Conservation (phyloP, 129 eudicot species). For the Smallanthus sonchifolius region DNA sequence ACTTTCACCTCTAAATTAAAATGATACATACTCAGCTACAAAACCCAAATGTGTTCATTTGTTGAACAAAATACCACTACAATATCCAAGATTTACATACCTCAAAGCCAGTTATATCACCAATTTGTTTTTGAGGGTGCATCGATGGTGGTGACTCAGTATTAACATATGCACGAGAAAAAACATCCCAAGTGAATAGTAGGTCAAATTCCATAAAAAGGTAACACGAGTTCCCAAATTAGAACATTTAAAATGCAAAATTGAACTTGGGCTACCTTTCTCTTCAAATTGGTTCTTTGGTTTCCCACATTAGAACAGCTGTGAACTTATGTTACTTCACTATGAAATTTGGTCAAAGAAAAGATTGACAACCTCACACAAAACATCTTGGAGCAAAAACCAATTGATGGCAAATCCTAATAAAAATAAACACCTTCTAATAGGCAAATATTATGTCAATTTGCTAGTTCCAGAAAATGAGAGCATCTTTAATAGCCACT, state of each 20-base stretch:
- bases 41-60: neutral
- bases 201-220: neutral
- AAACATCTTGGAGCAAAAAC: neutral
- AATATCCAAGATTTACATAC: slow-evolving; percentile 30
- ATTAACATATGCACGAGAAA: slow-evolving; percentile 71
- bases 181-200: neutral
- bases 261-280: neutral
- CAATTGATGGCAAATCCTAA: neutral
- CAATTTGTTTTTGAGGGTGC: slow-evolving; percentile 87
- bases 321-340: neutral
- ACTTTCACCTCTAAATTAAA: neutral
- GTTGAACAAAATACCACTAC: neutral
- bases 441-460: neutral
- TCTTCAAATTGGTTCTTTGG: neutral
- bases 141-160: slow-evolving; percentile 87
- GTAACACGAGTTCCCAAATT: neutral
- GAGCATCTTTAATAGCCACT: neutral
- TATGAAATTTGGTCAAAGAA: neutral
- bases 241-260: neutral
- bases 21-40: neutral
- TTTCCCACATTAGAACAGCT: neutral
- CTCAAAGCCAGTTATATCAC: slow-evolving; percentile 95
- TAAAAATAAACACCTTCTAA: neutral
- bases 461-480: neutral
- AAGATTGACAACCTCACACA: neutral